Evolutionary conservation across 495 filamentous ascomycete genomes (phyloP), one percentile per base, ranked within the genome.

Genomic region (Acidomyces sp.): DNA sequence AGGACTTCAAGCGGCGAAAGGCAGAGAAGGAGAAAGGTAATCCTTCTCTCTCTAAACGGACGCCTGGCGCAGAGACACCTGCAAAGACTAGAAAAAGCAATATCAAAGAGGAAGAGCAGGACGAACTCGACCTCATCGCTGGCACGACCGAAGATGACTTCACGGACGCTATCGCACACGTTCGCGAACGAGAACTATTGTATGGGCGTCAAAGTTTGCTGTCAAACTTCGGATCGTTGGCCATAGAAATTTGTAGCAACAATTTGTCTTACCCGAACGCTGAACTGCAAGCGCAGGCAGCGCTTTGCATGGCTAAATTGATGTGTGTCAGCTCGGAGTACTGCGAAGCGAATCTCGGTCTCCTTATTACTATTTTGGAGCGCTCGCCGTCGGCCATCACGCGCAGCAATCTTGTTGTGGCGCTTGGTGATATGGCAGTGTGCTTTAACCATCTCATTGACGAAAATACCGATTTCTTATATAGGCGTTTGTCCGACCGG

Each of bases 361-460:
- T 99, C 6, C 76, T 99, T 41, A 92, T 99, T 62, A 99, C 90
- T 11, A 95, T 96, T 52, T 84, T 99, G 67, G 90, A 95, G 61
- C 80, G 83, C 5, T 93, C 85, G 10, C 70, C 81, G 28, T 82
- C 94, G 47, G 78, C 90, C 2, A 88, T 85, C 21, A 86, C 85
- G 24, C 77, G 90, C 28, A 87, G 81, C 54, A 99, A 99, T 56
- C 85, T 87, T 9, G 90, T 99, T 22, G 92, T 99, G 46, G 87
- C 92, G 0, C 72, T 99, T 0, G 90, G 92, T 27, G 90, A 99
- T 46, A 99, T 99, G 90, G 90, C 90, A 0, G 90, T 99, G 15
- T 94, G 86, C 69, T 96, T 96, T 69, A 99, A 99, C 55, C 90
- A 99, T 51, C 75, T 99, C 26, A 95, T 99, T 42, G 90, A 99